Conservation (phyloP, 495 filamentous ascomycete genomes). For the Lentithecium fluviatile region DNA sequence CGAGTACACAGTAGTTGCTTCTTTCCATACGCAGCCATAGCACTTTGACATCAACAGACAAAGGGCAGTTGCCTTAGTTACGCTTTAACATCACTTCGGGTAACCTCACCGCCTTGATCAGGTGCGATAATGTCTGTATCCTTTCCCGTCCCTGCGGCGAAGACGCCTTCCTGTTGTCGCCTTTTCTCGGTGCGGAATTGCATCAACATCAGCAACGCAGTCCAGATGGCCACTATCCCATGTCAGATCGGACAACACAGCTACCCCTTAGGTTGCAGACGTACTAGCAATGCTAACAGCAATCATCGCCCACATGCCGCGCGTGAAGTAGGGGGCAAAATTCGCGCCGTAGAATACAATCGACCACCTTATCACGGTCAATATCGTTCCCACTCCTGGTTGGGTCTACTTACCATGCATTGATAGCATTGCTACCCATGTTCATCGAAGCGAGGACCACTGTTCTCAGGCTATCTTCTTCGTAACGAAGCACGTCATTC, state of each 20-base stretch:
- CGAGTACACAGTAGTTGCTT: no score
- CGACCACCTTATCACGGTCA: constrained; percentile 48
- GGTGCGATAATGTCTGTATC: neutral
- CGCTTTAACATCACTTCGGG: no score
- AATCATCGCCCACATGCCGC: constrained; percentile 37
- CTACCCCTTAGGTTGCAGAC: no score
- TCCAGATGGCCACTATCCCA: constrained; percentile 26
- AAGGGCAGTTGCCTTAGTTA: no score
- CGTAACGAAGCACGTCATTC: constrained; percentile 60
- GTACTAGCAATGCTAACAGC: constrained; percentile 24
- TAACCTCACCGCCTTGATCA: no score
- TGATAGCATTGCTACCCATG: constrained; percentile 55
- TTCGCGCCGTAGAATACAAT: constrained; percentile 62
- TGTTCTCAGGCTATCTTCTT: constrained; percentile 85
- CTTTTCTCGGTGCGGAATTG: constrained; percentile 27
- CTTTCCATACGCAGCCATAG: no score
- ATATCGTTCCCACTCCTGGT: neutral
- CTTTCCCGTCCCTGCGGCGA: neutral
- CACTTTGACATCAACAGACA: no score
- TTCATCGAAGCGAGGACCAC: constrained; percentile 89
- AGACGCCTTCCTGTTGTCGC: neutral
- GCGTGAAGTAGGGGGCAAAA: constrained; percentile 58
- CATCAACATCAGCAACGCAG: constrained; percentile 26
- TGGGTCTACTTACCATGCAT: constrained; percentile 47
- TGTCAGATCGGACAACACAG: no score